Base-by-base conservation (phyloP, 2,329 filamentous ascomycete species). In the Diaporthe destruens region DNA sequence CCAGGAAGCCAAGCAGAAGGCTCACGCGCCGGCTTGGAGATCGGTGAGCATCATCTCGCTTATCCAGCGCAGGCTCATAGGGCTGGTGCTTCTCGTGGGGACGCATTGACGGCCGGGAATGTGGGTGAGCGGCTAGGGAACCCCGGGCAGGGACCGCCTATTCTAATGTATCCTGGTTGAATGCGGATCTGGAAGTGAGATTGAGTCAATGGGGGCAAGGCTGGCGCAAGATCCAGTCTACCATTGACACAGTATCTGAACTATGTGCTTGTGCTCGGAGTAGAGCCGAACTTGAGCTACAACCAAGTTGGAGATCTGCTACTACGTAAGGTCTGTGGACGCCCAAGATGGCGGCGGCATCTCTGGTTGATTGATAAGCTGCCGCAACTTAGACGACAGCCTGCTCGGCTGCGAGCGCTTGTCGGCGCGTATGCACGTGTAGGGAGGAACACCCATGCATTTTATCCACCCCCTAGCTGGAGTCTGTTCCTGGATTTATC, bases 41-140 rank as follows among this genome's bases (percentile, higher is more conserved):
- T 42, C 29, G 57, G 39, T 14, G 70, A 44, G 54, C 29, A 34
- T 72, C 54, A 61, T 67, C 72, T 74, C 66, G 70, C 65, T 56
- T 57, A 55, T 66, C 65, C n/a, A 47, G 25, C 11, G 47, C 61
- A 12, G 9, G 55, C 69, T 72, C 69, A 51, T 72, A 66, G 65
- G 65, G 70, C 56, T 72, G 72, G 53, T 54, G 16, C 49, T 74
- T 74, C 66, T 71, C 72, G 71, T 47, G 44, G 67, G 25, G 49
- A 63, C 65, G 32, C 72, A 74, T 74, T 74, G 23, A 36, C 57
- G 63, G 36, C 20, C 20, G 20, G 44, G 44, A 23, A 9, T 9
- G 36, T 39, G 47, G 49, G 36, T 63, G 29, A 61, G 67, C 23
- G 29, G 34, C 66, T 61, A 29, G 42, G 66, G 67, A 32, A 44